Base-by-base conservation (phyloP, 208 protist species). In the Balamuthia mandrillaris region DNA sequence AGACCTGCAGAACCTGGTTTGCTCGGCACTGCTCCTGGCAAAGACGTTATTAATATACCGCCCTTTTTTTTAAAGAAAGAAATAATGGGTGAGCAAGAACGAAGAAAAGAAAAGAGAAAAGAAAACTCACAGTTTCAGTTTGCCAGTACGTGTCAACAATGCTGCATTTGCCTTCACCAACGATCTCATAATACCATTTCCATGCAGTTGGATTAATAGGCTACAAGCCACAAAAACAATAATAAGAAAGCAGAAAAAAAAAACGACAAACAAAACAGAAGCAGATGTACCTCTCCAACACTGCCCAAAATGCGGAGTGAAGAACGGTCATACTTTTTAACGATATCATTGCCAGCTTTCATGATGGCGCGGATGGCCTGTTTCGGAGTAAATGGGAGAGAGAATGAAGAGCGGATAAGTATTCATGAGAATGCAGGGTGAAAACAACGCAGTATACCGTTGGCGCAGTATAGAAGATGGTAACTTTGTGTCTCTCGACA, bases 111-210 rank as follows among this genome's bases (percentile, higher is more conserved):
- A 82, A 74, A 21, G 21, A 82, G 33, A 9, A 42, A 79, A 21
- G 39, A 35, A 24, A 3, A 83, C 75, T 39, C 41, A 39, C 75
- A 47, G 96, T 97, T 92, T 99, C 98, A 0, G 97, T 99, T 92
- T 99, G 98, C 98, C 98, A 99, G 88, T 94, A 99, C 45, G 97
- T 99, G 90, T 99, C 98, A 0, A 98, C 94, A 51, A 99, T 94
- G 24, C 95, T 86, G 87, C 94, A 96, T 42, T 94, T 93, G 3
- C 90, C 86, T 29, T 96, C 86, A 54, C 97, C 98, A n/a, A 98
- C 92, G 16, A 96, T 90, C 2, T 94, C 86, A 83, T 96, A 83
- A 86, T 96, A 98, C 96, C 96, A 98, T 27, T 90, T 84, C 93
- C 96, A 98, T 42, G 96, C 96, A 85, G 96, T 93, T 12, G 94